phyloP scores from a whole-genome alignment of 2,329 filamentous ascomycete species.

The Teratosphaeria gauchensis region DNA sequence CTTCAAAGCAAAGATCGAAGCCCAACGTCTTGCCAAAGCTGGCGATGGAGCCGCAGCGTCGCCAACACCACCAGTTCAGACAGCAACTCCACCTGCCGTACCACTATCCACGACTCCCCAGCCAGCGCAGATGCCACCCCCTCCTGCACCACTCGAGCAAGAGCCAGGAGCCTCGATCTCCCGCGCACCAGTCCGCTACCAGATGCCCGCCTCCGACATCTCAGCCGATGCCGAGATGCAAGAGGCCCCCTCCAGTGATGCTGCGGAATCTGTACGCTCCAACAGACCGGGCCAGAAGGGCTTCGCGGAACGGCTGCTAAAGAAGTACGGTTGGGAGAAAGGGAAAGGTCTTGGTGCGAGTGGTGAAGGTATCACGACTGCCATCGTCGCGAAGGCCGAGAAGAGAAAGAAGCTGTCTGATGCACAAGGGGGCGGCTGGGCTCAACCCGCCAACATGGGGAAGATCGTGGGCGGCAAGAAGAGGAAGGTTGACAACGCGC shows the following conservation, averaged over 20 bases:
- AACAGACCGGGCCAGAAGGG: constrained; percentile 68
- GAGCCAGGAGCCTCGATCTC: constrained; percentile 55
- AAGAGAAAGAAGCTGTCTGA: constrained; percentile 73
- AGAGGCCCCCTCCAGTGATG: constrained; percentile 7
- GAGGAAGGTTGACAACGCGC: constrained; percentile 29
- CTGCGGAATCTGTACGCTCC: constrained; percentile 42
- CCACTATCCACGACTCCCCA: constrained; percentile 6
- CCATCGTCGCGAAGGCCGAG: constrained; percentile 73
- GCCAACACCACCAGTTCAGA: not conserved
- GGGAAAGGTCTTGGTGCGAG: constrained; percentile 79
- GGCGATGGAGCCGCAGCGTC: not conserved
- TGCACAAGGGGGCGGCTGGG: constrained; percentile 69
- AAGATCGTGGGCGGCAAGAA: constrained; percentile 72
- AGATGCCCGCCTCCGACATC: constrained; percentile 39
- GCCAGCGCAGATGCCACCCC: constrained; percentile 9
- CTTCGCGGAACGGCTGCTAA: constrained; percentile 81
- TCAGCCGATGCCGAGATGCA: constrained; percentile 24
- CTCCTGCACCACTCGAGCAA: constrained; percentile 15
- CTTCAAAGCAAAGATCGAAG: constrained; percentile 11
- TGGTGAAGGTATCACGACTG: constrained; percentile 72
- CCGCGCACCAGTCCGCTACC: constrained; percentile 68
- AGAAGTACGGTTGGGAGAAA: constrained; percentile 87
- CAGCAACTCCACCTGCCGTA: not conserved
- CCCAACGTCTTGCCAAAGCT: constrained; percentile 3
- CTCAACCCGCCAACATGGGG: constrained; percentile 56